Evolutionary conservation across 2,329 filamentous ascomycete genomes (phyloP).

Genomic region (Colletotrichum liaoningense): DNA sequence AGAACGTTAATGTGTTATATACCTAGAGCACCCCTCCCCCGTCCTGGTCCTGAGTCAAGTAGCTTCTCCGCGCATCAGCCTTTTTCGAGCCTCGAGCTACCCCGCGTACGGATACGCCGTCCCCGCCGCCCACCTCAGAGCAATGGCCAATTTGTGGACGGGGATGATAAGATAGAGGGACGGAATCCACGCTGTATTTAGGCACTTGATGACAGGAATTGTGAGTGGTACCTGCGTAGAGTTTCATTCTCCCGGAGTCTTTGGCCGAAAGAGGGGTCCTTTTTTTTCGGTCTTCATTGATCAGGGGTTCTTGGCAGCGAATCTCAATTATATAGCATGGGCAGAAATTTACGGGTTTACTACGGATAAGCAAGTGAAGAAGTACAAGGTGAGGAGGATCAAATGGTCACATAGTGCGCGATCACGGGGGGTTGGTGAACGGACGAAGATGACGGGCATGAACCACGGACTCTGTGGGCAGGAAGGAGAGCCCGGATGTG

Average conservation of each 20-base stretch:
- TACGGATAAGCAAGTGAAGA: too few relatives aligned
- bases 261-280: neutral
- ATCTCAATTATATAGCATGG: neutral
- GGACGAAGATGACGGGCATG: neutral
- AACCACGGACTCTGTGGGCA: neutral
- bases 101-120: neutral
- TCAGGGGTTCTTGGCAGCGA: neutral
- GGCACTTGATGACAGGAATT: neutral
- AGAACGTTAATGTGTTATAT: neutral
- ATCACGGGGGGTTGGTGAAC: neutral
- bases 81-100: neutral
- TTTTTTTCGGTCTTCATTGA: neutral
- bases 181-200: neutral
- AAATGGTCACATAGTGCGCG: neutral
- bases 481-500: conserved; percentile 8
- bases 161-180: neutral
- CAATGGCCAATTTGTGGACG: neutral
- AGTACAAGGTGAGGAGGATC: neutral
- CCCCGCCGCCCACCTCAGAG: neutral
- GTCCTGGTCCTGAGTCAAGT: neutral
- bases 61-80: neutral
- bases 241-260: neutral
- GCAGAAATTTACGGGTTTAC: neutral
- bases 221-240: conserved; percentile 14
- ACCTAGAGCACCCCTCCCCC: too few relatives aligned